A percentile compares a stretch with the other conserved stretches of the same genome.
These are phyloP conservation scores for Wickerhamomyces silvicola DNA, from an alignment of 805 yeast species.

Conservation along the genomic window DNA sequence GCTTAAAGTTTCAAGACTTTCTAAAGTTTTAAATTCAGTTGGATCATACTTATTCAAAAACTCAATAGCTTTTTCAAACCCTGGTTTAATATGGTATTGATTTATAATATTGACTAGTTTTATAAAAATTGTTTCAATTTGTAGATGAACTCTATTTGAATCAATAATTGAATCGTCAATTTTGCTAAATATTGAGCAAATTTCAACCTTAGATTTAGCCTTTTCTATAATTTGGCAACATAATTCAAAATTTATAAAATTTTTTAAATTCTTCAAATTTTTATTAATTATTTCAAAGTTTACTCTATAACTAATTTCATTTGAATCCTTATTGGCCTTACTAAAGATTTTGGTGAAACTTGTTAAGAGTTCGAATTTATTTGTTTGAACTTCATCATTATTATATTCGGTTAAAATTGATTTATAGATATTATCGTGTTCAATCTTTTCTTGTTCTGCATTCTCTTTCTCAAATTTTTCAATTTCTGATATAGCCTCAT, in stretches of 20 bases:
- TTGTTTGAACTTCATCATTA: conserved; percentile 23
- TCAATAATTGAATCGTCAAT: conserved; percentile 26
- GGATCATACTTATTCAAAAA: conserved; percentile 72
- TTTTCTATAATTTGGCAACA: conserved; percentile 64
- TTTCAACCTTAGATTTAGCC: conserved; percentile 57
- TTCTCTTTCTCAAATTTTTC: conserved; percentile 20
- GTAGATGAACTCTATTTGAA: conserved; percentile 22
- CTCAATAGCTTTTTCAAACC: conserved; percentile 74
- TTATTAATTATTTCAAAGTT: conserved; percentile 69
- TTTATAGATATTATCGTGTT: conserved; percentile 37
- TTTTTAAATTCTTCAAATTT: conserved; percentile 68
- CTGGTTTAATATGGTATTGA: conserved; percentile 70
- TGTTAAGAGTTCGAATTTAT: conserved; percentile 51
- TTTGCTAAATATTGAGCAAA: conserved; percentile 43
- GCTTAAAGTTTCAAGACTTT: conserved; percentile 22
- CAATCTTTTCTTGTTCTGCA: conserved; percentile 27
- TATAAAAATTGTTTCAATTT: conserved; percentile 61
- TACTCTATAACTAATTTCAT: conserved; percentile 60
- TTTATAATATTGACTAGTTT: conserved; percentile 59
- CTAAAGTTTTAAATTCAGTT: conserved; percentile 27
- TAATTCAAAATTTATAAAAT: conserved; percentile 74
- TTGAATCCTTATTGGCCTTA: conserved; percentile 25
- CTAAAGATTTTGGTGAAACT: conserved; percentile 61
- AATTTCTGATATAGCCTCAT: conserved; percentile 21
- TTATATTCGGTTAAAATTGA: conserved; percentile 33